Base-by-base conservation (phyloP, 2,329 filamentous ascomycete species). In the Aspergillus floridensis region DNA sequence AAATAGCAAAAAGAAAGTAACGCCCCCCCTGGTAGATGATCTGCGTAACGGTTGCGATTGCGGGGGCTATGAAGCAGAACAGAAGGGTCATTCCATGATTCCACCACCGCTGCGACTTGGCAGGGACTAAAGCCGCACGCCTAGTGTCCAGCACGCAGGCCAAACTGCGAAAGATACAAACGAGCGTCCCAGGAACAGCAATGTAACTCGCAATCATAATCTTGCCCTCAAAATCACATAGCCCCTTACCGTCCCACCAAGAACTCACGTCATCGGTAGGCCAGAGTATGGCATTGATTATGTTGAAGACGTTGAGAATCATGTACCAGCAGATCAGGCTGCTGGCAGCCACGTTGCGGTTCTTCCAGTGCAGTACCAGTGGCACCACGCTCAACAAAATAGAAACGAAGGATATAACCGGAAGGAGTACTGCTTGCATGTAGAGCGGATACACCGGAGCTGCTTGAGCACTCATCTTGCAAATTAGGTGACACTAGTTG, bases 271-370 rank as follows among this genome's bases (percentile, higher is more conserved):
- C 76, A 63, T 88, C 84, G 7, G 78, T 82, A 0, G 82, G 81
- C 88, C 88, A 91, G 61, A 89, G 81, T 53, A 88, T 70, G 1
- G 86, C 78, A 67, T 90, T 90, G 76, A 86, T 72, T 62, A 86
- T 79, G 63, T 80, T 83, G 70, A 83, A 79, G 56, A 86, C 58
- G 66, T 88, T 88, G 59, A 81, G 70, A n/a, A 86, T 59, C 24
- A 82, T 72, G 56, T 84, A 74, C 79, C 84, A 88, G 53, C 78
- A 68, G 52, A 87, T 81, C 38, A 89, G 77, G 31, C 79, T 81
- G 19, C 80, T 79, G 6, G 85, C 83, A 12, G 85, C 81, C 54
- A 88, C 75, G 70, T 90, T 90, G 59, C 79, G 79, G 63, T 86
- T 84, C 55, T 80, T 80, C 60, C 81, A 76, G 70, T 90, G 87